These are phyloP conservation scores for Heliamphora pulchella DNA, from an alignment of 179 eudicot species.

Conservation along the genomic window DNA sequence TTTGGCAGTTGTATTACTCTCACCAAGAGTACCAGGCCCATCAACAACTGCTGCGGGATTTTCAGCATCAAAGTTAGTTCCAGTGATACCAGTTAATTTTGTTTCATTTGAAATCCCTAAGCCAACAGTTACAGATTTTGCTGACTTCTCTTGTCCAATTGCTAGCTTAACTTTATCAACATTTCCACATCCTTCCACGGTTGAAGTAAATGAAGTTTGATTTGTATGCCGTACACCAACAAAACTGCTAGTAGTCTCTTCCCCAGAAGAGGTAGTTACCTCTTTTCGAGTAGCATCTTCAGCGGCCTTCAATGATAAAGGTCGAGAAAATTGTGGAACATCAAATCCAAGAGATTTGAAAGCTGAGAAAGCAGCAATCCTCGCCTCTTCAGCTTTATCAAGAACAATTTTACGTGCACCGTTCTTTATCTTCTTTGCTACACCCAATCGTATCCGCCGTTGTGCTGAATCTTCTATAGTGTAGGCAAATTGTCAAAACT, in stretches of 20 bases:
- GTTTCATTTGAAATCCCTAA: slow-evolving; percentile 21
- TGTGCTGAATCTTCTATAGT: slow-evolving; percentile 53
- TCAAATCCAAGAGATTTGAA: slow-evolving; percentile 90
- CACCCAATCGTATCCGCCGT: slow-evolving; percentile 66
- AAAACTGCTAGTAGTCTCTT: slow-evolving; percentile 37
- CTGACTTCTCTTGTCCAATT: slow-evolving; percentile 30
- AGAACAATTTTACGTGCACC: slow-evolving; percentile 91
- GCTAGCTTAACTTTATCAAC: slow-evolving; percentile 21
- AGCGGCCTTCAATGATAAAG: slow-evolving; percentile 31
- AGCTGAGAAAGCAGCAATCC: slow-evolving; percentile 87
- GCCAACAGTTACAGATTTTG: slow-evolving; percentile 22
- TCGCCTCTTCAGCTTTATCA: slow-evolving; percentile 98
- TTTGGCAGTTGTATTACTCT: slow-evolving; percentile 7
- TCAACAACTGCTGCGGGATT: slow-evolving; percentile 20
- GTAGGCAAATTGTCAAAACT: slow-evolving; percentile 12
- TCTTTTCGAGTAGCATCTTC: slow-evolving; percentile 30
- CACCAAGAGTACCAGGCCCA: slow-evolving; percentile 21
- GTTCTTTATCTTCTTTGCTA: slow-evolving; percentile 89
- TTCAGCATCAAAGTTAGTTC: slow-evolving; percentile 16
- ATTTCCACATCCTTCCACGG: slow-evolving; percentile 18
- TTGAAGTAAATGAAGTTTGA: slow-evolving; percentile 19
- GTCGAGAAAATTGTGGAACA: slow-evolving; percentile 61
- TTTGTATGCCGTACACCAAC: slow-evolving; percentile 29
- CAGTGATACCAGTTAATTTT: slow-evolving; percentile 23
- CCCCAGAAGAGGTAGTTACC: slow-evolving; percentile 42